Base-by-base conservation (phyloP, 495 filamentous ascomycete species). In the Durotheca rogersii region DNA sequence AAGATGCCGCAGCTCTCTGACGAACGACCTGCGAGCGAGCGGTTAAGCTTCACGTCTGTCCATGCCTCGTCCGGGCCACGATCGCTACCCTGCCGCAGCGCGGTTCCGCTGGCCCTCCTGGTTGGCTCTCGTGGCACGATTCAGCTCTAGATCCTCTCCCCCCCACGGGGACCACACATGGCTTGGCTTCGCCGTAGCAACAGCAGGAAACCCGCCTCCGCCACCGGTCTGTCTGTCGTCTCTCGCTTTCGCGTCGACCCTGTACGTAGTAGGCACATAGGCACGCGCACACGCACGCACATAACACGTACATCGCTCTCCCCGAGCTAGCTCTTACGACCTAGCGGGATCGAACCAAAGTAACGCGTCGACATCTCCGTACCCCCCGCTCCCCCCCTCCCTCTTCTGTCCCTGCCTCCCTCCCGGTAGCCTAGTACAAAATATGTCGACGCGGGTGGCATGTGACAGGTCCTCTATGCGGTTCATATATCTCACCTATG, bases 1-100 rank as follows among this genome's bases (percentile, higher is more conserved):
- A 59, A 59, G 56, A 59, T 59, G 49, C 56, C 56, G 56, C 50
- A 39, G 33, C 34, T 10, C 47, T 58, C 38, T 57, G 47, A 41
- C 54, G 33, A 58, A 34, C 36, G n/a, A n/a, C 9, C 23, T 27
- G 23, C 23, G 23, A 27, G 23, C 4, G 23, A 27, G 9, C 23
- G 4, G n/a, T 53, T 41, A 51, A 59, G 36, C 50, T 50, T 53
- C 44, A 35, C 39, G 5, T 35, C 39, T 53, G 41, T 53, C 55
- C 34, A 39, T 48, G 48, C 47, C 49, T 30, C 19, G 41, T 53
- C 55, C 34, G 43, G 55, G 48, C 47, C 49, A 35, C 19, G 12
- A 58, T 58, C 48, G 48, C 49, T 58, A 49, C 55, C 54, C 18
- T 39, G n/a, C 25, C 42, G 48, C 53, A 51, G 38, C 49, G 50